Conservation (phyloP, 768 basidiomycete species). For the Pleurotus citrinopileatus region DNA sequence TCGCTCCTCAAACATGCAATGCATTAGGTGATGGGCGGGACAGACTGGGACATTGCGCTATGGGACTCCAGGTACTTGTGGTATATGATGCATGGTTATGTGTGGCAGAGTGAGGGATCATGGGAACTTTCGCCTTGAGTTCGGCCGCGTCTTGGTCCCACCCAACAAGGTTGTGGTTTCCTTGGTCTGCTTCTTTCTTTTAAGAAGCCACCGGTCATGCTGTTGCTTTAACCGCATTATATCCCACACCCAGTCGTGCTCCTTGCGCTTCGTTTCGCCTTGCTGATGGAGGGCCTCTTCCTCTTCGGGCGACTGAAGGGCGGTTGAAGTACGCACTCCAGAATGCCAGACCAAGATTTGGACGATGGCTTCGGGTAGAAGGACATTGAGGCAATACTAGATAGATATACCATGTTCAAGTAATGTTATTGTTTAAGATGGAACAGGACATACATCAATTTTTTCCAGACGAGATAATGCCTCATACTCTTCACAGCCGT, state of each 20-base stretch:
- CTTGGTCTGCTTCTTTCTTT: not conserved
- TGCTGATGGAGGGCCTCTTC: conserved; percentile 53
- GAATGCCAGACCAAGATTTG: conserved; percentile 75
- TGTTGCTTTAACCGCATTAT: conserved; percentile 42
- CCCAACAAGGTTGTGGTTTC: not conserved
- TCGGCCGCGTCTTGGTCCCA: not conserved
- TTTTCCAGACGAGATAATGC: conserved; percentile 43
- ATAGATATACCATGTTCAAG: not conserved
- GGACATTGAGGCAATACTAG: conserved; percentile 71
- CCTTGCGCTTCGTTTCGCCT: conserved; percentile 43
- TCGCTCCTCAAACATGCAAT: not conserved
- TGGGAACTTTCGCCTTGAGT: not conserved
- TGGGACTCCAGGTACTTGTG: not conserved
- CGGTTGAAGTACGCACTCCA: conserved; percentile 49
- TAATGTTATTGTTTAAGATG: not conserved
- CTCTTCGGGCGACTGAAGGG: conserved; percentile 48
- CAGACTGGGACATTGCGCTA: not conserved
- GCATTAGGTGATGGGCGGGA: not conserved
- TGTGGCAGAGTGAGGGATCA: too few relatives aligned
- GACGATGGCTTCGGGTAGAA: conserved; percentile 67
- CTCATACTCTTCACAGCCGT: conserved; percentile 42
- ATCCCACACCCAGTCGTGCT: conserved; percentile 72
- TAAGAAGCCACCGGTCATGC: conserved; percentile 14
- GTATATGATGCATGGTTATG: too few relatives aligned
- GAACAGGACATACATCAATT: conserved; percentile 39